phyloP scores from a whole-genome alignment of 2,329 filamentous ascomycete genomes.

The Colletotrichum lupini region DNA sequence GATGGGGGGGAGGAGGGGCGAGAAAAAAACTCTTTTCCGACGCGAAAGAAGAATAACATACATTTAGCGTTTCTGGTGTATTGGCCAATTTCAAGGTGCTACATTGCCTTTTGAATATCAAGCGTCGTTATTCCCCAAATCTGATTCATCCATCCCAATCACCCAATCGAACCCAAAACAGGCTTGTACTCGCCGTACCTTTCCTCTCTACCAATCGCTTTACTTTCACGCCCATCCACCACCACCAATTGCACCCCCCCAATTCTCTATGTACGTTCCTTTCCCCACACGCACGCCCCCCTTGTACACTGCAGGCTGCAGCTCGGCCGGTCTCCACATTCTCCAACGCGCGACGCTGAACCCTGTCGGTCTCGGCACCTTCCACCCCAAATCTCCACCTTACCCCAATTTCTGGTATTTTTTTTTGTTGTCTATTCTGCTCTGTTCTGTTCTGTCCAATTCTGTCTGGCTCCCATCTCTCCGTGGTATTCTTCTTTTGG shows the following conservation, averaged over 20 bases:
- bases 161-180: background rate
- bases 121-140: background rate
- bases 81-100: background rate
- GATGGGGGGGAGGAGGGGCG: background rate
- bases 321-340: slow-evolving; percentile 21
- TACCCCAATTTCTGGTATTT: slow-evolving; percentile 17
- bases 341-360: slow-evolving; percentile 23
- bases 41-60: background rate
- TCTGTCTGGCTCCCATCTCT: background rate
- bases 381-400: slow-evolving; percentile 28
- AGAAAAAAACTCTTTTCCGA: background rate
- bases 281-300: slow-evolving; percentile 22
- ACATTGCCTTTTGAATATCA: background rate
- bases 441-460: no score
- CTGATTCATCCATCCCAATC: background rate
- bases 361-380: slow-evolving; percentile 25
- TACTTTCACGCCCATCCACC: background rate
- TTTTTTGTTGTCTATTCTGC: background rate
- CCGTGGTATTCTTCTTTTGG: no score
- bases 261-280: slow-evolving; percentile 1
- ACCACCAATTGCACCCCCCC: background rate
- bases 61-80: background rate
- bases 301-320: background rate
- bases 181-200: background rate
- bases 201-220: background rate